These are phyloP conservation scores for Penicillium simplicissimum DNA, from an alignment of 495 filamentous ascomycete genomes.

Conservation along the genomic window DNA sequence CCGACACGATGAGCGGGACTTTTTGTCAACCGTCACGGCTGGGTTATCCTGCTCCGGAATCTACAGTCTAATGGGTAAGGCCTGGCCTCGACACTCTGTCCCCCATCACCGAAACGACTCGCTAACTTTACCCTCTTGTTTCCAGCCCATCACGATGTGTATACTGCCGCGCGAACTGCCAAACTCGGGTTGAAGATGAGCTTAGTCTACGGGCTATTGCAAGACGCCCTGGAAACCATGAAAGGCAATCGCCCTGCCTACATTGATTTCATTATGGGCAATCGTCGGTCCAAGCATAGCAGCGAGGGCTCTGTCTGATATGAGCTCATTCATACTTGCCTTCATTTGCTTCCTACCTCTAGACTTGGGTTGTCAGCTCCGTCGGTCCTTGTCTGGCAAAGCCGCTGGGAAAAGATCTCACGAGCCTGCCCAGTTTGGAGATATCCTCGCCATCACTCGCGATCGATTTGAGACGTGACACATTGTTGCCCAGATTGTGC, in stretches of 20 bases:
- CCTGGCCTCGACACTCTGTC: not conserved
- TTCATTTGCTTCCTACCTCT: not conserved
- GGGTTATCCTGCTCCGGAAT: conserved; percentile 78
- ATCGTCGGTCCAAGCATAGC: conserved; percentile 22
- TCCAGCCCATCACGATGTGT: conserved; percentile 76
- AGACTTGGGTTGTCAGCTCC: not conserved
- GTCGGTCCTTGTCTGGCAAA: not conserved
- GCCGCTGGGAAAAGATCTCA: not conserved
- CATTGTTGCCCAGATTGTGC: not conserved
- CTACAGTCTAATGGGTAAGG: conserved; percentile 84
- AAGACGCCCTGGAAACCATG: conserved; percentile 65
- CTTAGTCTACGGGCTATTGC: conserved; percentile 74
- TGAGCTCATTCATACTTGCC: not conserved
- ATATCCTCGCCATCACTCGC: not conserved
- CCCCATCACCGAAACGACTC: not conserved
- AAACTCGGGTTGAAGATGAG: conserved; percentile 77
- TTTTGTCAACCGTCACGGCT: conserved; percentile 50
- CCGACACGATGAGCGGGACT: conserved; percentile 45
- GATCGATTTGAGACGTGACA: not conserved
- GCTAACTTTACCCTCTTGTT: conserved; percentile 16
- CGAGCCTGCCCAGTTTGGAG: not conserved
- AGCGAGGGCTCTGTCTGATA: conserved; percentile 26
- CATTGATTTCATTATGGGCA: conserved; percentile 63
- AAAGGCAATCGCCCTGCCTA: conserved; percentile 72
- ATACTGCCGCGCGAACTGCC: conserved; percentile 80